A percentile compares a stretch with the other conserved stretches of the same genome.
Evolutionary conservation across 208 protist species (phyloP).

Genomic region (Porcisia deanei): DNA sequence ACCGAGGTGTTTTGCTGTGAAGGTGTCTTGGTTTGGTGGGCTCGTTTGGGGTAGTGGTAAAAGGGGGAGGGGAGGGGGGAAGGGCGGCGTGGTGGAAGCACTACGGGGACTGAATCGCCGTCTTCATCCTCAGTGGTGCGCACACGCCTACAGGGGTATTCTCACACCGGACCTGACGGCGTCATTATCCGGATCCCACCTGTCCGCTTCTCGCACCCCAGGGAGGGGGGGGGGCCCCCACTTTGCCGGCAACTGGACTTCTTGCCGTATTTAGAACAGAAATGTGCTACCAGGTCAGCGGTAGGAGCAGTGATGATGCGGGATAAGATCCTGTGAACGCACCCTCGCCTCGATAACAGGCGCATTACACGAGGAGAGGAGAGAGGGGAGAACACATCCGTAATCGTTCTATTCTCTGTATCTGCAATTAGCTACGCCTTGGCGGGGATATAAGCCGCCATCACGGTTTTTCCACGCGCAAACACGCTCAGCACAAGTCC

Average conservation of each 20-base stretch:
- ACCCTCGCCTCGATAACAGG: no score
- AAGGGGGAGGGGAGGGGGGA: not conserved
- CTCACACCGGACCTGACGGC: not conserved
- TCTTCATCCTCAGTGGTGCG: not conserved
- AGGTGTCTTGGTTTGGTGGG: not conserved
- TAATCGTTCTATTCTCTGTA: not conserved
- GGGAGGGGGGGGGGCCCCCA: not conserved
- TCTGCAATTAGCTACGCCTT: slow-evolving; percentile 15
- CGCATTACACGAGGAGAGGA: not conserved
- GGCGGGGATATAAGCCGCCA: slow-evolving; percentile 85
- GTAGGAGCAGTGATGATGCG: not conserved
- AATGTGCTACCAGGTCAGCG: not conserved
- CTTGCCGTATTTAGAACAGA: not conserved
- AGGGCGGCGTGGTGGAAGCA: no score
- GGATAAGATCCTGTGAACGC: no score
- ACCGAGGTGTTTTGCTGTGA: not conserved
- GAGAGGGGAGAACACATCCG: not conserved
- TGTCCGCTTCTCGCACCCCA: not conserved
- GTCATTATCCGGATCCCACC: not conserved
- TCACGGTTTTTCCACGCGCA: slow-evolving; percentile 41
- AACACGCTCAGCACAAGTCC: slow-evolving; percentile 70
- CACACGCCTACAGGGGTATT: not conserved
- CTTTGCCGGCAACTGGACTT: not conserved
- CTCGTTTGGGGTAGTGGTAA: not conserved
- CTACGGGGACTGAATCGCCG: not conserved